phyloP scores from a whole-genome alignment of 2,329 filamentous ascomycete genomes.

The Exserohilum rostratum region DNA sequence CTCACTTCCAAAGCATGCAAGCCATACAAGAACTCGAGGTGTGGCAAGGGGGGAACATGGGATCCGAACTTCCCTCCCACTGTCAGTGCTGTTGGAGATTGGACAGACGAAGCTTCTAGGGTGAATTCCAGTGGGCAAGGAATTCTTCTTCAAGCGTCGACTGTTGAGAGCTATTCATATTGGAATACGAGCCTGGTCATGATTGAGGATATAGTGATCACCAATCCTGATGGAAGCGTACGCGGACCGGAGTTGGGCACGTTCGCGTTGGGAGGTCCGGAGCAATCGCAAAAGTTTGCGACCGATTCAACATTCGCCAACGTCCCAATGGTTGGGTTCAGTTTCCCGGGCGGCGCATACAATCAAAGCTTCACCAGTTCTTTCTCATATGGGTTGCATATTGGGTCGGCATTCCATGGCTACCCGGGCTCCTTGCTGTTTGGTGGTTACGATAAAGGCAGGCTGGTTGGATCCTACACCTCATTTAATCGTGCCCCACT shows the following conservation, averaged over 20 bases:
- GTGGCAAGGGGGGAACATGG: conserved; percentile 21
- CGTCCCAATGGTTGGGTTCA: neutral
- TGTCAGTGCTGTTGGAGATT: neutral
- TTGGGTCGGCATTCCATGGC: conserved; percentile 2
- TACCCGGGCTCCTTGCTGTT: conserved; percentile 39
- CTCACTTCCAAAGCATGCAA: conserved; percentile 15
- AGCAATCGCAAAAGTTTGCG: neutral
- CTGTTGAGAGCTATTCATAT: conserved; percentile 1
- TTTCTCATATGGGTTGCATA: neutral
- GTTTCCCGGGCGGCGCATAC: neutral
- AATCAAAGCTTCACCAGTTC: neutral
- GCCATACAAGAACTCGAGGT: conserved; percentile 4
- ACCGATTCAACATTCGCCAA: neutral
- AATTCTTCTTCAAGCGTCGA: conserved; percentile 1
- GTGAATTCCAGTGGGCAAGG: conserved; percentile 3
- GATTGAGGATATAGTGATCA: conserved; percentile 1
- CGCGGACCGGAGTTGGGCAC: neutral
- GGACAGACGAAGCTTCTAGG: neutral
- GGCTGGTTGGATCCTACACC: conserved; percentile 36
- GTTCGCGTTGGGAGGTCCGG: neutral
- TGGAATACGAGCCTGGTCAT: neutral
- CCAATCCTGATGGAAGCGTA: neutral
- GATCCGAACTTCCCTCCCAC: conserved; percentile 8
- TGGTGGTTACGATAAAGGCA: conserved; percentile 46
- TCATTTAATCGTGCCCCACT: conserved; percentile 23